Evolutionary conservation across 306 rosid species (phyloP).

Genomic region (Dryas alaskensis): DNA sequence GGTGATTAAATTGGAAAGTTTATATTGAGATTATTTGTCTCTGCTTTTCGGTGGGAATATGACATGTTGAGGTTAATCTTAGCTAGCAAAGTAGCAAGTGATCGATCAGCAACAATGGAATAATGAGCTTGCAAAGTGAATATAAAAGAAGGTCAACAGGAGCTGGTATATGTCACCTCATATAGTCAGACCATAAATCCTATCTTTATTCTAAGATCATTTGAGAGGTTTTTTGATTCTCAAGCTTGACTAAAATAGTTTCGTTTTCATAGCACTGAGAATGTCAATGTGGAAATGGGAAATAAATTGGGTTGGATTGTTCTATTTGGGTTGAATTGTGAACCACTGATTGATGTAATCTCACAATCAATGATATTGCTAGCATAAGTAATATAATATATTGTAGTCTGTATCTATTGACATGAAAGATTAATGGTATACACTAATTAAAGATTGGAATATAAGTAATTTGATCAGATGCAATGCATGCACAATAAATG

Average conservation of each 20-base stretch:
- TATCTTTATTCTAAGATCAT: background rate
- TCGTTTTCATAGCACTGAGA: background rate
- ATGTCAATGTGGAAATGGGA: constrained; percentile 19
- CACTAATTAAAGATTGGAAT: too few species aligned
- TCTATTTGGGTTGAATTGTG: background rate
- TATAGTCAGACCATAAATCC: constrained; percentile 1
- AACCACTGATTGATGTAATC: too few species aligned
- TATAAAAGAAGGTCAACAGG: background rate
- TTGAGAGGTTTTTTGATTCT: too few species aligned
- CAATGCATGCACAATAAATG: too few species aligned
- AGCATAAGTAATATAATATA: too few species aligned
- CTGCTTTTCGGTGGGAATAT: background rate
- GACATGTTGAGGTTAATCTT: constrained; percentile 11
- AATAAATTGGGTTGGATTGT: background rate
- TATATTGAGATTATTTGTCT: too few species aligned
- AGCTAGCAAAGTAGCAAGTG: background rate
- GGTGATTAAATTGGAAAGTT: too few species aligned
- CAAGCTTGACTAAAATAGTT: too few species aligned
- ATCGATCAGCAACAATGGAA: constrained; percentile 9
- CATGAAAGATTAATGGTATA: too few species aligned
- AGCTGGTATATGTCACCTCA: background rate
- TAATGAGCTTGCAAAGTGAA: constrained; percentile 12
- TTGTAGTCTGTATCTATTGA: too few species aligned
- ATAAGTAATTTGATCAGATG: too few species aligned
- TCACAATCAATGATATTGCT: too few species aligned